Conservation (phyloP, 352 stramenopile genomes). For the Globisporangium nunn region DNA sequence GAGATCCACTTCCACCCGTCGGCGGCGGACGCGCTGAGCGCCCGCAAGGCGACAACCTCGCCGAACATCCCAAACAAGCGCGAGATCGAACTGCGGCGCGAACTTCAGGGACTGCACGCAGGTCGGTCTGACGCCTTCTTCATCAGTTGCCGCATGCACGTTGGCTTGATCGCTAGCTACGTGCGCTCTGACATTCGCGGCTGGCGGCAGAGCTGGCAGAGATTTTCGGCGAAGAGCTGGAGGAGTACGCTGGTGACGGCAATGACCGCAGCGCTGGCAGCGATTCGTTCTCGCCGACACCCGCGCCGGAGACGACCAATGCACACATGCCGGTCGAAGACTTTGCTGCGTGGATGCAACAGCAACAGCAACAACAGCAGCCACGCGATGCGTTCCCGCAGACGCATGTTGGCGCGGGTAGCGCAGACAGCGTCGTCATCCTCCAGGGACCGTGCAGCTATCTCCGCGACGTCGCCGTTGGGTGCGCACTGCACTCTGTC, state of each 20-base stretch:
- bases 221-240: constrained; percentile 39
- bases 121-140: constrained; percentile 9
- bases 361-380: background rate
- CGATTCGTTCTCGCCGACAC: background rate
- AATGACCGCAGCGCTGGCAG: background rate
- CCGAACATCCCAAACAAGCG: background rate
- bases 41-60: background rate
- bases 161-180: background rate
- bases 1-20: constrained; percentile 40
- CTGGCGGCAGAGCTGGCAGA: constrained; percentile 32
- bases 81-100: constrained; percentile 16
- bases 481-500: constrained; percentile 8
- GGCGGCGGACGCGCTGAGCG: constrained; percentile 7
- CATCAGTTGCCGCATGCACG: background rate
- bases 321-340: background rate
- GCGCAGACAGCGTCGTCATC: background rate
- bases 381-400: background rate
- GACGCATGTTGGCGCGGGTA: background rate
- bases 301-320: background rate
- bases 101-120: constrained; percentile 38
- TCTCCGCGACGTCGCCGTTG: constrained; percentile 14
- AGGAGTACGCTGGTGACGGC: constrained; percentile 19
- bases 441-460: constrained; percentile 26
- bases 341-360: background rate
- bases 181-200: background rate